These are phyloP conservation scores for Clitopilus hobsonii DNA, from an alignment of 768 basidiomycete genomes.

Conservation along the genomic window DNA sequence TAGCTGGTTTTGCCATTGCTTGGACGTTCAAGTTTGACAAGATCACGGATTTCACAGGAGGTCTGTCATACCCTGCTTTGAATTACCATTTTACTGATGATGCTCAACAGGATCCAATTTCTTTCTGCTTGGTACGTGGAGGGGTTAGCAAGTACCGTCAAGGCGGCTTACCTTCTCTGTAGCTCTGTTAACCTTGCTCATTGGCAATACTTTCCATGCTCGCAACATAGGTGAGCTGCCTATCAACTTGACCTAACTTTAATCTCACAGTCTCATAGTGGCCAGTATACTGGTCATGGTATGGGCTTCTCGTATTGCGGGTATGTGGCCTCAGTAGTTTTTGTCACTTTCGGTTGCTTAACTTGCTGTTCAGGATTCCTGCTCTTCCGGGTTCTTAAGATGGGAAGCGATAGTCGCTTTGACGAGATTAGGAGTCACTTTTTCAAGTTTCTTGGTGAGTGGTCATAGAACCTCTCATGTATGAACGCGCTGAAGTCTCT, in stretches of 20 bases:
- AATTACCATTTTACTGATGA: background rate
- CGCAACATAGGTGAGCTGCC: conserved; percentile 39
- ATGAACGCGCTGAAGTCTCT: background rate
- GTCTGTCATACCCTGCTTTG: conserved; percentile 20
- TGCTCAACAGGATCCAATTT: conserved; percentile 51
- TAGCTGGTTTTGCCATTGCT: conserved; percentile 58
- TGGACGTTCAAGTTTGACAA: conserved; percentile 72
- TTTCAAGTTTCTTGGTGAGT: conserved; percentile 54
- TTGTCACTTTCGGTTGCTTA: background rate
- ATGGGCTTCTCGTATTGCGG: conserved; percentile 59
- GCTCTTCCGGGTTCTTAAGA: conserved; percentile 65
- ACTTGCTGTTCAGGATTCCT: conserved; percentile 42
- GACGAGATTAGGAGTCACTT: conserved; percentile 64
- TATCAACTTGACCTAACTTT: background rate
- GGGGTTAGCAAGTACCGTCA: background rate
- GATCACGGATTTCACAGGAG: conserved; percentile 66
- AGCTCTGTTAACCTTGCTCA: conserved; percentile 59
- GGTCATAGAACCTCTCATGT: background rate
- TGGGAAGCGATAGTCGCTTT: conserved; percentile 61
- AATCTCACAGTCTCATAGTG: conserved; percentile 19
- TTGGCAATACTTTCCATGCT: conserved; percentile 57
- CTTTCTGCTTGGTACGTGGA: conserved; percentile 47
- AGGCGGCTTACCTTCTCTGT: background rate
- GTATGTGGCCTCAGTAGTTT: conserved; percentile 19
- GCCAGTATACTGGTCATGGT: conserved; percentile 58